phyloP scores from a whole-genome alignment of 2,329 filamentous ascomycete species.

The Colletotrichum magnum region DNA sequence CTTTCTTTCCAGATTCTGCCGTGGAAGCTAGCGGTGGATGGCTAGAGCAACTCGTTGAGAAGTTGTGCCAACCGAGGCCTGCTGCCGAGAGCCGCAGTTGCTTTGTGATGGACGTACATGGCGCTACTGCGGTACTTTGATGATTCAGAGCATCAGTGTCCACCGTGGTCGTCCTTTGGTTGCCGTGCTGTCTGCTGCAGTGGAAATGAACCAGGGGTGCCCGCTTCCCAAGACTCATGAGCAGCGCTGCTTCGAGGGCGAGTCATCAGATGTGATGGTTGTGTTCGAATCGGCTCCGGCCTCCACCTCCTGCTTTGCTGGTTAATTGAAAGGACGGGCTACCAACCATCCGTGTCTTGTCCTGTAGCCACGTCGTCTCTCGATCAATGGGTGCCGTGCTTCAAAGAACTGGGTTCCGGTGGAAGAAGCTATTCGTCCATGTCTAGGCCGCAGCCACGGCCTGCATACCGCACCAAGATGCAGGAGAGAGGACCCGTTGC shows the following conservation, averaged over 20 bases:
- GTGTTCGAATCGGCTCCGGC: neutral
- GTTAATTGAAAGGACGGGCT: neutral
- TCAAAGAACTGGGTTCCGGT: neutral
- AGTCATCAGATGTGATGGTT: neutral
- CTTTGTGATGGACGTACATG: conserved; percentile 5
- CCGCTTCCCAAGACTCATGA: neutral
- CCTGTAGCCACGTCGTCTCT: neutral
- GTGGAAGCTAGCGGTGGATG: neutral
- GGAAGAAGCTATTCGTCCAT: neutral
- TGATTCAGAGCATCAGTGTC: neutral
- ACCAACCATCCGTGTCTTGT: neutral
- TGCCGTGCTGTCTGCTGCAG: neutral
- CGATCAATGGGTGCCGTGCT: neutral
- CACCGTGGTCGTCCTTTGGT: no score
- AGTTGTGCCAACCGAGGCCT: neutral
- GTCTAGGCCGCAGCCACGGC: neutral
- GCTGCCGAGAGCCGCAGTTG: neutral
- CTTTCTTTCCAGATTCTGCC: neutral
- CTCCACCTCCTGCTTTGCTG: neutral
- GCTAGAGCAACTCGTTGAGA: neutral
- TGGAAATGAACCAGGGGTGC: neutral
- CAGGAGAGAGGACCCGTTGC: neutral
- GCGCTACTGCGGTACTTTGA: conserved; percentile 10
- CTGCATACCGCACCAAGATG: neutral
- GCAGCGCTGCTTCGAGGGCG: neutral